Evolutionary conservation across 768 basidiomycete species (phyloP).

Genomic region (Mycena latifolia): DNA sequence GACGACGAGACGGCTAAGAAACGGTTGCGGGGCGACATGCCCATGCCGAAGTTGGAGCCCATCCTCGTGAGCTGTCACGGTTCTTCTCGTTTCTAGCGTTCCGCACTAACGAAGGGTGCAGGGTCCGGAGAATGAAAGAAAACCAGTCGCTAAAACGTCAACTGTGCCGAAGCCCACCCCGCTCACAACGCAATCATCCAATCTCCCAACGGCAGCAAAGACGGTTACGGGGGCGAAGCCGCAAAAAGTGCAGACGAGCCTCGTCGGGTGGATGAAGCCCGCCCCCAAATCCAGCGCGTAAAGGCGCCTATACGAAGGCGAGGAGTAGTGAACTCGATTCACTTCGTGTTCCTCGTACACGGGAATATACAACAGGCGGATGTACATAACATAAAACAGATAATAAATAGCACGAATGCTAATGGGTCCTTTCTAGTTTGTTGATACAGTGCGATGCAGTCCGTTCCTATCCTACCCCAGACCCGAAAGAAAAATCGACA

Average conservation of each 20-base stretch:
- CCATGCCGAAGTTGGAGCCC: too few species aligned
- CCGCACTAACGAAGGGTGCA: too few species aligned
- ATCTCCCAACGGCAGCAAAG: too few species aligned
- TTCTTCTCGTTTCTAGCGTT: too few species aligned
- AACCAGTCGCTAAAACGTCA: too few species aligned
- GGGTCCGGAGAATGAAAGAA: too few species aligned
- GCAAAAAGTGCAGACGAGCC: slow-evolving; percentile 19
- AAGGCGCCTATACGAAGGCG: too few species aligned
- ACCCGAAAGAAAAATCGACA: background rate
- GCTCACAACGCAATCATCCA: too few species aligned
- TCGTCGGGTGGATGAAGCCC: slow-evolving; percentile 9
- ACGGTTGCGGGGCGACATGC: too few species aligned
- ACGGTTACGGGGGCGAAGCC: background rate
- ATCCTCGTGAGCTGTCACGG: too few species aligned
- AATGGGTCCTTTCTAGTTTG: slow-evolving; percentile 2
- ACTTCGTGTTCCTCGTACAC: background rate
- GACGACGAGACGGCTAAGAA: too few species aligned
- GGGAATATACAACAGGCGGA: background rate
- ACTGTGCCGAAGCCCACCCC: too few species aligned
- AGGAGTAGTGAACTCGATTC: background rate
- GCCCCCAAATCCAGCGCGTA: background rate
- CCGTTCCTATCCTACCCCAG: background rate
- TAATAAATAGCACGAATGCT: slow-evolving; percentile 3
- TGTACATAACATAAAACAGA: background rate
- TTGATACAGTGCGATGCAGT: slow-evolving; percentile 3